phyloP scores from a whole-genome alignment of 345 rosid species.

The Rubroshorea leprosula region DNA sequence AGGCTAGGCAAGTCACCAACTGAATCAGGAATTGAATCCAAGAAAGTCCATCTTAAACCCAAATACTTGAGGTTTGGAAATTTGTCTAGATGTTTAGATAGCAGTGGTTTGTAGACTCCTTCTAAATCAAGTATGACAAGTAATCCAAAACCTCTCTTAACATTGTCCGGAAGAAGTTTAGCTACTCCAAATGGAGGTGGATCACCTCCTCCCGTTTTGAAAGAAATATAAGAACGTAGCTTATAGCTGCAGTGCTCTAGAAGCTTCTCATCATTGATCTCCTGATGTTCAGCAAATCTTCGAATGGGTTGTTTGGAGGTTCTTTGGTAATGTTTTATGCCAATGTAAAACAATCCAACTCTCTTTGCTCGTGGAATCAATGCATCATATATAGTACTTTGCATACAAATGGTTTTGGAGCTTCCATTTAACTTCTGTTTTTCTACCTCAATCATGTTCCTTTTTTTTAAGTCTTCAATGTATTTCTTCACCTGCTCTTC shows the following conservation, averaged over 20 bases:
- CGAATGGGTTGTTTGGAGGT: too few species aligned
- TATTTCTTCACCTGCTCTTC: too few species aligned
- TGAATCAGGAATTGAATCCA: constrained; percentile 12
- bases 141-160: not conserved
- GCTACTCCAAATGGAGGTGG: constrained; percentile 11
- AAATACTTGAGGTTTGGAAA: constrained; percentile 6
- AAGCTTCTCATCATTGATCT: too few species aligned
- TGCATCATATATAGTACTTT: too few species aligned
- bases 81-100: constrained; percentile 3
- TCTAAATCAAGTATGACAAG: constrained; percentile 15
- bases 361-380: not conserved
- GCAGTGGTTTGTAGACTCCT: constrained; percentile 14
- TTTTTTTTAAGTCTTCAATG: too few species aligned
- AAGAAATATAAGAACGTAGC: constrained; percentile 10
- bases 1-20: constrained; percentile 11
- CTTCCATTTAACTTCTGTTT: too few species aligned
- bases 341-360: constrained; percentile 3
- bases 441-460: too few species aligned
- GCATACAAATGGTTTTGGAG: too few species aligned
- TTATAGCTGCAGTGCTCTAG: too few species aligned
- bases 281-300: too few species aligned
- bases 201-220: constrained; percentile 2
- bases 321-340: not conserved
- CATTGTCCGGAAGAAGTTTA: constrained; percentile 8
- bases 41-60: constrained; percentile 7